Percentiles rank a stretch among this genome's conserved stretches.
phyloP scores from a whole-genome alignment of 2,329 filamentous ascomycete genomes.

The Dactylellina leptospora region DNA sequence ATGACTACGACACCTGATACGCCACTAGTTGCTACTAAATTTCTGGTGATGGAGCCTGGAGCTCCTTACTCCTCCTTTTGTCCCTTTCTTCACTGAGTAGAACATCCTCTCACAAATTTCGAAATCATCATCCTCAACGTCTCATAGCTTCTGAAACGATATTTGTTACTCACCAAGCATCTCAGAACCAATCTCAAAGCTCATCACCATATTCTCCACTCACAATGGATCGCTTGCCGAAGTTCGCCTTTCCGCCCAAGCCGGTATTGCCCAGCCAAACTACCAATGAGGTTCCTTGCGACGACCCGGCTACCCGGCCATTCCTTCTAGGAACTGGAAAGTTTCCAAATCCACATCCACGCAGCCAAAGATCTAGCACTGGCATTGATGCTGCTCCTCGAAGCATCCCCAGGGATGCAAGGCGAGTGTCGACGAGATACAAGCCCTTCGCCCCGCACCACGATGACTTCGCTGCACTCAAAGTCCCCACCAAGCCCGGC shows the following conservation, averaged over 20 bases:
- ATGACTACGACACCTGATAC: no score
- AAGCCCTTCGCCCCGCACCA: constrained; percentile 35
- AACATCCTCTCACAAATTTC: not conserved
- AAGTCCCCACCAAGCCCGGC: constrained; percentile 3
- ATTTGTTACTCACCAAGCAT: not conserved
- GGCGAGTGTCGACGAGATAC: not conserved
- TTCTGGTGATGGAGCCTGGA: no score
- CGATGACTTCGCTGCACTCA: constrained; percentile 16
- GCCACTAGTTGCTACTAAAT: no score
- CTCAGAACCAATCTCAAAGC: not conserved
- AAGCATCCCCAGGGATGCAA: not conserved
- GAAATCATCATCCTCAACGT: not conserved
- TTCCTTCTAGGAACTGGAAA: not conserved
- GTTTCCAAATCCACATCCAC: not conserved
- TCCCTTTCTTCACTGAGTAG: not conserved
- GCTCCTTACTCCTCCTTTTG: not conserved
- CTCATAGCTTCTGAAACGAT: not conserved
- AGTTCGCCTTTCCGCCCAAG: constrained; percentile 12
- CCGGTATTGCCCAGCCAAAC: no score
- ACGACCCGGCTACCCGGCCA: no score
- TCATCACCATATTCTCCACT: not conserved
- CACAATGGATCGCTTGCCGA: constrained; percentile 23
- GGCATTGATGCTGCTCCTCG: not conserved
- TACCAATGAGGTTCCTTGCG: no score
- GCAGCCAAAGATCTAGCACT: not conserved